Evolutionary conservation across 2,329 filamentous ascomycete genomes (phyloP), one percentile per base, ranked within the genome.

Genomic region (Neocucurbitaria cava): DNA sequence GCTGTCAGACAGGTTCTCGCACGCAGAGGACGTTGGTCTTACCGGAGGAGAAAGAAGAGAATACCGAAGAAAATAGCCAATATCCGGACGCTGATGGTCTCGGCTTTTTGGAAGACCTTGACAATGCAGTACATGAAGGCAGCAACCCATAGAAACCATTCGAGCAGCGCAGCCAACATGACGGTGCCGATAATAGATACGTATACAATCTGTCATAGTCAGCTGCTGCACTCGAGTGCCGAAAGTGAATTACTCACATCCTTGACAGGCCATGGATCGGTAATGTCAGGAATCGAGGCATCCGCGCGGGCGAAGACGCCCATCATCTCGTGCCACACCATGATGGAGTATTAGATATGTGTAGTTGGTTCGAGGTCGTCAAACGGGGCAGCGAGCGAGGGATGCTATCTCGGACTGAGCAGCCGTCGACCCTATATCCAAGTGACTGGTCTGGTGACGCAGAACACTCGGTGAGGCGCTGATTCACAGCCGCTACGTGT

Each of bases 81-180:
- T 5, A 93, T 76, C 55, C 86, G 86, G 57, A 96, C 90, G 39
- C 89, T 92, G 87, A 90, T 92, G 71, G 92, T 89, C 66, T 96
- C 91, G 18, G 94, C 92, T 75, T 98, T 98, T 61, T 86, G 82
- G 68, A 89, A 96, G 26, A 94, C 92, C 74, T 97, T 96, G 70
- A 87, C 79, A 1, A 97, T 81, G 72, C 94, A 98, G 77, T 97
- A 98, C 59, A 95, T 73, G 72, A 98, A 98, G 3, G 94, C 92
- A n/a, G 89, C 87, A 36, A 98, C 83, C 92, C 93, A 97, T 13
- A 98, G 84, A 56, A 96, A 87, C 92, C 95, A 98, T 78, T 98
- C 94, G 8, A 98, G 81, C 26, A 92, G 82, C 2, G 94, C 94
- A 54, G 90, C 90, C 21, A 95, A 68, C 87, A 97, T 92, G 45